Evolutionary conservation across 1,284 basidiomycete species (phyloP), one percentile per base, ranked within the genome.

Genomic region (Phaffia rhodozyma): DNA sequence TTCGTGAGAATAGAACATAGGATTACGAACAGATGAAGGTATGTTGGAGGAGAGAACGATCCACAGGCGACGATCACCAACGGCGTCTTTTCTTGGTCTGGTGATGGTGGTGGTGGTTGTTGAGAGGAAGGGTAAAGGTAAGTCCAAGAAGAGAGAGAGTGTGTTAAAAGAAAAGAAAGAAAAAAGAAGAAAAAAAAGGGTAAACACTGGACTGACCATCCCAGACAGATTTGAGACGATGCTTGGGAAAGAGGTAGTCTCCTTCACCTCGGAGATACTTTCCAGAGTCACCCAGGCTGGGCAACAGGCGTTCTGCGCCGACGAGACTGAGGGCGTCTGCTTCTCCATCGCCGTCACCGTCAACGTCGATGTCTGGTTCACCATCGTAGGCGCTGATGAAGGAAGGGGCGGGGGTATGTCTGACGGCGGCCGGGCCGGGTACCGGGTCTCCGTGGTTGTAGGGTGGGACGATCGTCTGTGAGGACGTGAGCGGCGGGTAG

Each of bases 21-120:
- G 52, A 48, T 13, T 29, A 68, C 72, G 61, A 54, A 74, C 72
- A 81, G 69, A 67, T 81, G 80, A 43, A 81, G 75, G 67, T 82
- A 82, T 1, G 80, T 82, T 5, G 80, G 80, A 1, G 80, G 80
- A 0, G 79, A 80, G 72, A 81, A 82, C 27, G 77, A 78, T 25
- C 80, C 80, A 68, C 80, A 82, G 0, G 80, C 80, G 38, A 82
- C 73, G 51, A 78, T 78, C 50, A 78, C 76, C 13, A 78, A 67
- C 0, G 77, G 77, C 21, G 76, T 77, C 68, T 78, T 78, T 57
- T 70, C 70, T 64, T 77, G 75, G 68, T 78, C 77, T 78, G 63
- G 2, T 52, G 47, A 52, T 25, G 58, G 30, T n/a, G 30, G 13
- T n/a, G 48, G 48, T 18, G 18, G 48, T 50, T n/a, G 18, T 50